These are phyloP conservation scores for Aspergillus brasiliensis DNA, from an alignment of 2,329 filamentous ascomycete species.

Conservation along the genomic window DNA sequence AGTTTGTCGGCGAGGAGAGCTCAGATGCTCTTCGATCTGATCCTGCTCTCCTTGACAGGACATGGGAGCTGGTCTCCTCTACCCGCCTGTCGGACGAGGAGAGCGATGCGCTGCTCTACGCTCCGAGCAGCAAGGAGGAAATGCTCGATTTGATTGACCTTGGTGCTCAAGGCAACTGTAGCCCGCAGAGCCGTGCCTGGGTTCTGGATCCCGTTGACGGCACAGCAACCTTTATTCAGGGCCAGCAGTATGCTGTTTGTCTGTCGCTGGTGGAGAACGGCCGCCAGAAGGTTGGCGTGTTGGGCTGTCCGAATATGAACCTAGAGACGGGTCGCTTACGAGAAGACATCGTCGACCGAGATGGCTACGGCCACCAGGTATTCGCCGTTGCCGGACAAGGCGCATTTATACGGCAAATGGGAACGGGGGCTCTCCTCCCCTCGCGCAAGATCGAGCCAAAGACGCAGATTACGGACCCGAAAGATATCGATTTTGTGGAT, in stretches of 20 bases:
- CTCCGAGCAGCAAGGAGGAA: conserved; percentile 52
- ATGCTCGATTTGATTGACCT: conserved; percentile 65
- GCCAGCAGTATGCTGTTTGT: conserved; percentile 65
- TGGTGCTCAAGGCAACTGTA: conserved; percentile 50
- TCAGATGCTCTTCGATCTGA: conserved; percentile 56
- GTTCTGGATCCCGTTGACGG: conserved; percentile 68
- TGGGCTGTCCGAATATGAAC: conserved; percentile 65
- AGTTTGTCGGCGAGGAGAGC: conserved; percentile 65
- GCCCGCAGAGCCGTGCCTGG: conserved; percentile 54
- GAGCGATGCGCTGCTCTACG: conserved; percentile 38
- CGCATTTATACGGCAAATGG: conserved; percentile 42
- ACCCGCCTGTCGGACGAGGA: conserved; percentile 37
- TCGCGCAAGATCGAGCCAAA: conserved; percentile 33
- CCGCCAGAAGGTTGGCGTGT: conserved; percentile 58
- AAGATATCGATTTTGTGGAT: conserved; percentile 50
- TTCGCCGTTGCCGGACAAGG: conserved; percentile 53
- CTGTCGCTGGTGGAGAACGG: conserved; percentile 62
- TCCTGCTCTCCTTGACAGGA: conserved; percentile 51
- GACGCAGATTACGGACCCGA: conserved; percentile 27
- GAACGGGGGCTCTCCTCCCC: conserved; percentile 34
- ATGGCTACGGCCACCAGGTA: conserved; percentile 53
- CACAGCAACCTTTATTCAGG: conserved; percentile 62
- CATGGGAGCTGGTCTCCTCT: conserved; percentile 57
- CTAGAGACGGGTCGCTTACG: conserved; percentile 38
- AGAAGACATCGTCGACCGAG: conserved; percentile 46